Base-by-base conservation (phyloP, 2,329 filamentous ascomycete species). In the Aspergillus ibericus region DNA sequence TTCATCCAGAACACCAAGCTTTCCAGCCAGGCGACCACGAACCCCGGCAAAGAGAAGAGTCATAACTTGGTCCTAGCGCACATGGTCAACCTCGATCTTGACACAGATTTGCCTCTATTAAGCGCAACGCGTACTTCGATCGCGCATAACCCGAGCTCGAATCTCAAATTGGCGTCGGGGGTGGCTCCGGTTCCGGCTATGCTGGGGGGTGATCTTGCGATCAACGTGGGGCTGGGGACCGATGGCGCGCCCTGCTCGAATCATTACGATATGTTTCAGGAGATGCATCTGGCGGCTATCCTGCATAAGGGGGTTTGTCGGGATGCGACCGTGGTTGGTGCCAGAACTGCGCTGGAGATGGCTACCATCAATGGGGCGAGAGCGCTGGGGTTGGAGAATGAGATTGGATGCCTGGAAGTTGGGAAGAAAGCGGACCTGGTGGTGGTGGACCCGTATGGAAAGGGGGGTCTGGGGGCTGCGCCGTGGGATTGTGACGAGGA, bases 161-260 rank as follows among this genome's bases (percentile, higher is more conserved):
- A 84, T 61, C 74, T 76, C 29, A 83, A 83, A 66, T 75, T 84
- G 13, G 81, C 78, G 0, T 82, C 80, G 0, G 82, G 81, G 0
- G 77, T 83, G 56, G 67, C 1, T 70, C 70, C 0, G 1, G 22
- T 58, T n/a, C 55, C 55, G 13, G 42, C 49, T 6, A 48, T 58
- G 40, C 13, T 58, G n/a, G 42, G 6, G 18, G 15, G 18, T 6
- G 38, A 22, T 4, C 20, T 18, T 1, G 72, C 72, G 0, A 76
- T 83, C 7, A 83, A 80, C 56, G 76, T 83, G 4, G 71, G 72
- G 1, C 69, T 84, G 2, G 82, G 82, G 0, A 83, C 82, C 0
- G 82, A 84, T 63, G 81, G 81, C 0, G 81, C 81, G 1, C 81
- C 82, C 0, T 83, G 81, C 66, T 79, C 80, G 36, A 83, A 83